Evolutionary conservation across 2,329 filamentous ascomycete genomes (phyloP), one percentile per base, ranked within the genome.

Genomic region (Colletotrichum camelliae): DNA sequence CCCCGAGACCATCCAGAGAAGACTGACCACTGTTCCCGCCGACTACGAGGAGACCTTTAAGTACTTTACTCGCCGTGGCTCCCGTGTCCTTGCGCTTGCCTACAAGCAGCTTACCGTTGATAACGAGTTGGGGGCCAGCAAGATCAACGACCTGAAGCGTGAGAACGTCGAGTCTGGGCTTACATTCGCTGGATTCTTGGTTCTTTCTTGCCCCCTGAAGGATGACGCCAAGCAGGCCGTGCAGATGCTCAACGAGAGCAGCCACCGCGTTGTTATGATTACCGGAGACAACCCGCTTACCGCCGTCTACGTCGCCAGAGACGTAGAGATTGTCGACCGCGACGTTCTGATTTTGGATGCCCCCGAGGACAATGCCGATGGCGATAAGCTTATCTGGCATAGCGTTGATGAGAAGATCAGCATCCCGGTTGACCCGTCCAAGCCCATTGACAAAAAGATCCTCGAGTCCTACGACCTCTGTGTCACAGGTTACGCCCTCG

Each of bases 21-120:
- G 98, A 94, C 90, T 99, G 77, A 90, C 95, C 43, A 90, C 93
- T 39, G 91, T 95, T 12, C 97, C 97, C 9, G 89, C 92, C 2
- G 92, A 98, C 82, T 99, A 99, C 81, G 97, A 99, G 83, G 97
- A 98, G 86, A 99, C 97, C 0, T 99, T 93, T 91, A 99, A 98
- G 86, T 95, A 98, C 87, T 99, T 98, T 82, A 98, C 96, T 70
- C 93, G 97, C 78, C 98, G 97, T 80, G 97, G 97, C 80, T 97
- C 96, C 58, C 94, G 97, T 88, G 97, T 99, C 16, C 90, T 99
- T 48, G 95, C 96, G 64, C 91, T 99, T 57, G 97, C 94, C 48
- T 98, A 97, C 88, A 98, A 98, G 88, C 96, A 96, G 82, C 90
- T 99, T 16, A 94, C 95, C 3, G 88, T 90, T 4, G 95, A 97